Base-by-base conservation (phyloP, 2,329 filamentous ascomycete species). In the Fusarium stilboides region DNA sequence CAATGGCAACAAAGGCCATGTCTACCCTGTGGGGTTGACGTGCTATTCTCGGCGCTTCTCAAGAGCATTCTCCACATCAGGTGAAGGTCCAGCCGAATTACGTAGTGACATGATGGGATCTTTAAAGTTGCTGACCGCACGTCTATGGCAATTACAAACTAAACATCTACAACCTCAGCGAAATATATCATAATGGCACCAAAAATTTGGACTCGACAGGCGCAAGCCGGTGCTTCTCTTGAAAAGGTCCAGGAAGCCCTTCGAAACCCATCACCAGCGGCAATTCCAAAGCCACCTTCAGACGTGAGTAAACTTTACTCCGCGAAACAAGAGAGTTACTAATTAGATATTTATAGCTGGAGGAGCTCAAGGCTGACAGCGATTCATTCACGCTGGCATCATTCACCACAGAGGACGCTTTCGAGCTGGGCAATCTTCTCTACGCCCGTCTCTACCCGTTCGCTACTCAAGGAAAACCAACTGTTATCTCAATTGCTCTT, bases 361-460 rank as follows among this genome's bases (percentile, higher is more conserved):
- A 74, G 2, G 64, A 70, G 28, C 72, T 80, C 10, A 75, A 77
- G 43, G 73, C 74, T n/a, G 76, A 77, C 26, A 79, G 80, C 42
- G 80, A 85, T 71, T 82, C 81, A 8, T 82, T 86, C 75, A 80
- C 76, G 1, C 71, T 86, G 24, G 73, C 79, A 13, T 77, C 85
- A 67, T 93, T 93, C 80, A 91, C 89, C 3, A 81, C 85, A 56
- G 80, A 85, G 24, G 89, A 91, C 71, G 91, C 90, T 51, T 91
- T 88, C 83, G 83, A 86, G 34, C 85, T 93, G 6, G 91, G 91
- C 61, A 85, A 86, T 67, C 85, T 89, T 20, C 85, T 93, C 26
- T 87, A 90, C 72, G 86, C 85, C 39, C 85, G 89, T n/a, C 86
- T 92, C 9, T 80, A 87, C 31, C 82, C 85, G 8, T 83, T 88